phyloP scores from a whole-genome alignment of 768 basidiomycete species.

The Artomyces pyxidatus region DNA sequence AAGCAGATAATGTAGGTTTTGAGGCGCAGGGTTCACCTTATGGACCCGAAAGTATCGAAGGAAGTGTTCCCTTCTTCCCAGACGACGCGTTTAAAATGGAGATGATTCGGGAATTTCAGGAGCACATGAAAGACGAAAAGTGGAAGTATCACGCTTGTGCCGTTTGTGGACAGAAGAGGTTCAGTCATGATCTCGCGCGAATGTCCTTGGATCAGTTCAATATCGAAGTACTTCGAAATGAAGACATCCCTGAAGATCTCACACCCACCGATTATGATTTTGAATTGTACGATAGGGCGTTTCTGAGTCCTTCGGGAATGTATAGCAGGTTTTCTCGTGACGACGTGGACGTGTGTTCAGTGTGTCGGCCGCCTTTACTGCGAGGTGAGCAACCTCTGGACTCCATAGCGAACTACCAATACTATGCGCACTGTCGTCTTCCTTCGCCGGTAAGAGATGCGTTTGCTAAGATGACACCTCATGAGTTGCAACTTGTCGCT shows the following conservation, averaged over 20 bases:
- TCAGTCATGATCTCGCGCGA: background rate
- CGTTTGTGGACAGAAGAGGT: background rate
- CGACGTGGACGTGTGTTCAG: background rate
- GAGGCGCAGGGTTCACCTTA: background rate
- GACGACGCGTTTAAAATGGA: background rate
- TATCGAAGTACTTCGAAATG: background rate
- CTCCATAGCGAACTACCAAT: conserved; percentile 1
- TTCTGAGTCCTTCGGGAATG: background rate
- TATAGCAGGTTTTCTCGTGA: no score
- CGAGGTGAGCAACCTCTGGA: background rate
- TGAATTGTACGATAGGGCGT: background rate
- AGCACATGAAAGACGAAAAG: background rate
- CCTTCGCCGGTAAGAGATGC: background rate
- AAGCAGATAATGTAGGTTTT: background rate
- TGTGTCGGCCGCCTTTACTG: background rate
- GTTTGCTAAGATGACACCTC: background rate
- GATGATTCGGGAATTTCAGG: background rate
- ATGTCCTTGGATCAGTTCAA: background rate
- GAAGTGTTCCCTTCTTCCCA: background rate
- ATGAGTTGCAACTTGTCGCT: background rate
- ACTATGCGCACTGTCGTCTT: background rate
- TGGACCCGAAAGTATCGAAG: background rate
- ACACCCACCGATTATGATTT: background rate
- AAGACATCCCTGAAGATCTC: background rate
- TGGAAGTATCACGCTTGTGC: background rate